These are phyloP conservation scores for Rhynchosporium graminicola DNA, from an alignment of 2,329 filamentous ascomycete genomes.

Conservation along the genomic window DNA sequence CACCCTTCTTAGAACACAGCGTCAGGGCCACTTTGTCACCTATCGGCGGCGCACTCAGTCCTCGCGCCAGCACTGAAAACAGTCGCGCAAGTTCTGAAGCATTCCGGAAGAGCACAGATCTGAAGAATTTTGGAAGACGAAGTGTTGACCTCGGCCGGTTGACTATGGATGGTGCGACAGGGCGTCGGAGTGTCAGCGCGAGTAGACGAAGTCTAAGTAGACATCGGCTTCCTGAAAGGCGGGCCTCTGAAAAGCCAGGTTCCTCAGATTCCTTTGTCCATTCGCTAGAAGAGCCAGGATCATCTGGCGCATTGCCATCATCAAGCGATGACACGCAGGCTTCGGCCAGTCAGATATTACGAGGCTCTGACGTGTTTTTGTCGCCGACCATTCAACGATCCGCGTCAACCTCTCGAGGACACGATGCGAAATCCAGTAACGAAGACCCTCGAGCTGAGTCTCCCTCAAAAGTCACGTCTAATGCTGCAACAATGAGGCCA, in stretches of 20 bases:
- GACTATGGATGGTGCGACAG: slow-evolving; percentile 44
- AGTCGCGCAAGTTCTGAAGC: slow-evolving; percentile 56
- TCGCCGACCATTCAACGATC: slow-evolving; percentile 68
- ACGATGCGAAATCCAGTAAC: slow-evolving; percentile 24
- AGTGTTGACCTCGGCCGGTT: slow-evolving; percentile 55
- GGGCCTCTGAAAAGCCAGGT: slow-evolving; percentile 56
- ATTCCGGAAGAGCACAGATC: slow-evolving; percentile 54
- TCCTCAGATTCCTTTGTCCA: slow-evolving; percentile 76
- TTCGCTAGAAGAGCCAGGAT: slow-evolving; percentile 71
- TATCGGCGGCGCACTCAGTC: slow-evolving; percentile 47
- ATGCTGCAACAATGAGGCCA: slow-evolving; percentile 18
- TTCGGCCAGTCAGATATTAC: slow-evolving; percentile 88
- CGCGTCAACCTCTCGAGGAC: slow-evolving; percentile 32
- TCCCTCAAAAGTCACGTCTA: slow-evolving; percentile 25
- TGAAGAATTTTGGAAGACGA: slow-evolving; percentile 41
- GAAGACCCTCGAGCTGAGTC: slow-evolving; percentile 29
- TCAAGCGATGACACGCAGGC: slow-evolving; percentile 71
- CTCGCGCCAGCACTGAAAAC: slow-evolving; percentile 56
- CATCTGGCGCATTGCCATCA: slow-evolving; percentile 69
- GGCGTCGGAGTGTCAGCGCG: slow-evolving; percentile 64
- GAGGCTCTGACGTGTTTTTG: slow-evolving; percentile 84
- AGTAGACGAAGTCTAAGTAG: slow-evolving; percentile 54
- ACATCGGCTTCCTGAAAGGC: slow-evolving; percentile 51
- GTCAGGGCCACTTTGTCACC: slow-evolving; percentile 64
- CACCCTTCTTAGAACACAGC: slow-evolving; percentile 49